Base-by-base conservation (phyloP, 768 basidiomycete species). In the Lyophyllum decastes region DNA sequence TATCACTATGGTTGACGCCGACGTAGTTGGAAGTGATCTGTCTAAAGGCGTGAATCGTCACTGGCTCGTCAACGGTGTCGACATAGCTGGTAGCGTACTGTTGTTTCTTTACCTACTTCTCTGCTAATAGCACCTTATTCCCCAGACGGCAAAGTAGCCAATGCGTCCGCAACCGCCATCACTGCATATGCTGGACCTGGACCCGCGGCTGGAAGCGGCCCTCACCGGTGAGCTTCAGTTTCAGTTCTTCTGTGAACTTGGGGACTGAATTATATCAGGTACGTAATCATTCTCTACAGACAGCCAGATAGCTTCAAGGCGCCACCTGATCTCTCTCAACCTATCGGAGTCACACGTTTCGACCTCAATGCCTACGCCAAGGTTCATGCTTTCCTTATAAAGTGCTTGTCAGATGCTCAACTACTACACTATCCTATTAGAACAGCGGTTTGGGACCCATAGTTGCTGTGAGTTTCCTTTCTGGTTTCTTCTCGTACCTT, bases 11-110 rank as follows among this genome's bases (percentile, higher is more conserved):
- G 80, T 85, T 27, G 92, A 94, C 64, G 88, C 89, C 12, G 85
- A 84, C 57, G 67, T 81, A 22, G 86, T 87, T 35, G 90, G 90
- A 38, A 73, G 81, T 48, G 78, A 87, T 61, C 73, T 84, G 53
- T 70, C 78, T 35, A 71, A 75, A 9, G 86, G 84, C 19, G 84
- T 86, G 61, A 90, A 84, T 49, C 82, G 89, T 53, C 92, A 93
- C 75, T 94, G 90, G 91, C 82, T 94, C 48, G 83, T 86, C 59
- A 91, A 92, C 69, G 76, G 80, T 22, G 89, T 82, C 17, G 77
- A 76, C 3, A 57, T 88, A 40, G 63, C 68, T 22, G 73, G 85
- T 84, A 61, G 27, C 64, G 12, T 40, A 25, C 9, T 38, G 25
- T 55, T 8, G 33, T 30, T 17, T 22, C 17, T n/a, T 33, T 7